Conservation (phyloP, 169 alveolate genomes). For the Plasmodium coatneyi region DNA sequence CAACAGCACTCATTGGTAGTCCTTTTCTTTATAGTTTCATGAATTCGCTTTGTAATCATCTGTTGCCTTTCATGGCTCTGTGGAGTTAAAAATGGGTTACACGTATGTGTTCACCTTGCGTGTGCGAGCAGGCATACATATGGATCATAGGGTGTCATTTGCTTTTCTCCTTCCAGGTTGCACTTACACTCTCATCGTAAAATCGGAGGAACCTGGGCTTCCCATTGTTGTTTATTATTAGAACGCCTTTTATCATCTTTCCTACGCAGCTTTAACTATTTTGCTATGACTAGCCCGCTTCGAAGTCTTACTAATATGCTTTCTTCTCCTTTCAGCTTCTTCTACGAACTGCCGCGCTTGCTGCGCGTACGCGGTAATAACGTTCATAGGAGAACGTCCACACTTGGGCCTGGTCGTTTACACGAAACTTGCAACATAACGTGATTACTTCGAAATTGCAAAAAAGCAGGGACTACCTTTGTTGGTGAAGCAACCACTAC, state of each 20-base stretch:
- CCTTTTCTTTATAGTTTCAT: constrained; percentile 81
- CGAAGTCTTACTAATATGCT: background rate
- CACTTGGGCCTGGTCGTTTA: background rate
- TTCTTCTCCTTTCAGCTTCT: background rate
- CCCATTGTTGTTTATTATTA: constrained; percentile 88
- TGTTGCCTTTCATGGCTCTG: constrained; percentile 83
- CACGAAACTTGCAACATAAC: background rate
- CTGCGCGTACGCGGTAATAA: background rate
- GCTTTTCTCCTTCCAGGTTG: background rate
- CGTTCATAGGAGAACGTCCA: background rate
- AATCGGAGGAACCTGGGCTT: constrained; percentile 88
- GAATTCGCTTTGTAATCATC: constrained; percentile 79
- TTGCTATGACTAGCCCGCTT: background rate
- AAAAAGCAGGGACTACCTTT: background rate
- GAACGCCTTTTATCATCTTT: constrained; percentile 86
- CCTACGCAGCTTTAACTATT: background rate
- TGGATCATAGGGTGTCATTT: background rate
- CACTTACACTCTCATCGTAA: constrained; percentile 83
- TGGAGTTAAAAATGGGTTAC: background rate
- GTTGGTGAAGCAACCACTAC: background rate
- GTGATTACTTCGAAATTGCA: background rate
- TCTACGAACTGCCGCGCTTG: background rate
- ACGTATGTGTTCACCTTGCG: background rate
- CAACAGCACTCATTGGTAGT: constrained; percentile 85
- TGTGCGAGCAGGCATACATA: background rate